Evolutionary conservation across 1,139 yeast species (phyloP), one percentile per base, ranked within the genome.

Genomic region (Geotrichum restrictum): DNA sequence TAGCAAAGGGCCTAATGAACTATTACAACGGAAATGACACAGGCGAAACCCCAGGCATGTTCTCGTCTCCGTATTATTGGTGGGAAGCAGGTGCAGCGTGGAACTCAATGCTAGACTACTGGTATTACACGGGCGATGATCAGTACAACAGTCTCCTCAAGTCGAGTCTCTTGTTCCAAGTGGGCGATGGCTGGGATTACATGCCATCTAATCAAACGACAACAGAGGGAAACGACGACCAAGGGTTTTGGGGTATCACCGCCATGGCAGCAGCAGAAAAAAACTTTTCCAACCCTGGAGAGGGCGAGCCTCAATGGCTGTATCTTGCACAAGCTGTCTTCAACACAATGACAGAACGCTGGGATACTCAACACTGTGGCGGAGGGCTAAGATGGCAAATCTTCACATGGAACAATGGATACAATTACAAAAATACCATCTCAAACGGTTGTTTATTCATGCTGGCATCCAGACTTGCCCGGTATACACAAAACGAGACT

Each of bases 341-440:
- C 74, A 88, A 89, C 68, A 85, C 95, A 36, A 89, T 91, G 96
- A 80, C 88, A 41, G 71, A 79, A 40, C 79, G 97, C 69, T 91
- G 98, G 98, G 97, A 91, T 66, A 62, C 69, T 8, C 74, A 65
- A 2, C 64, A 77, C 52, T 91, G 98, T 70, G 79, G 77, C 51
- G 98, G 98, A 56, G 98, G 98, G 1, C 75, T 91, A 57, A 79
- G 97, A 71, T 91, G 98, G 98, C 98, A 91, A 72, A 91, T 91
- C 67, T 91, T 88, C 74, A 80, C 86, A 56, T 91, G 96, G 95
- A 91, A 91, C 68, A 77, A 89, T 6, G 98, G 98, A 60, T 91
- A 89, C 68, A 86, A 87, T 69, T 91, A 91, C 68, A 91, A 91
- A 70, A 91, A 91, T 69, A 76, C 95, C 11, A 94, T 91, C 56